Evolutionary conservation across 257 asterid genomes (phyloP), one percentile per base, ranked within the genome.

Genomic region (Cruciata laevipes): DNA sequence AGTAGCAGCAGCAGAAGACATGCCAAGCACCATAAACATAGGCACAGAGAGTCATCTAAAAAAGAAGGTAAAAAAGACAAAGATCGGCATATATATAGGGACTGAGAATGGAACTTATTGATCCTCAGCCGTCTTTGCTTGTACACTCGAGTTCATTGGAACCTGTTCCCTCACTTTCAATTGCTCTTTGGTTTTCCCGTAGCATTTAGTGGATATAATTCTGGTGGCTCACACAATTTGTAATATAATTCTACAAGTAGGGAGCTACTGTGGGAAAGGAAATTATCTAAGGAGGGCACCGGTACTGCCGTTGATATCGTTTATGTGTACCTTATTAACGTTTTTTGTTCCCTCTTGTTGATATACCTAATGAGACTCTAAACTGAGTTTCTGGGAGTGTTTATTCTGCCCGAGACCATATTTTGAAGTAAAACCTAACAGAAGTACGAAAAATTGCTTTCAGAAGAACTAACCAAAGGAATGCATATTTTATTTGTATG

Each of bases 11-110:
- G 87, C 74, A 79, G 80, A 75, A 87, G 80, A 68, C 94, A 71
- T 63, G 78, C 95, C 27, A 90, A 87, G 85, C 94, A 88, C 76
- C 82, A 67, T 67, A 89, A 84, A 71, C 88, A 84, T 74, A 80
- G 82, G 69, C 73, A 85, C 71, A 79, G 81, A 70, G 91, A 83
- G 61, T 83, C 95, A 60, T 77, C 88, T 33, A 81, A 74, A 49
- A 82, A 68, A 81, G 84, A 78, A 30, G 74, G 71, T n/a, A 76
- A 82, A 57, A 79, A 76, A 31, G 66, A 57, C 64, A 86, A 76
- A 76, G 83, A 76, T 79, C 85, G 79, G 75, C 82, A 65, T 70
- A 78, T 61, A 66, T 61, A 76, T 59, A 71, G 70, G 47, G 77
- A 78, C 5, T 84, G 82, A 80, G 73, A 14, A 47, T 47, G 55